Evolutionary conservation across 2,329 filamentous ascomycete species (phyloP).

Genomic region (Chalaropsis ovoidea): DNA sequence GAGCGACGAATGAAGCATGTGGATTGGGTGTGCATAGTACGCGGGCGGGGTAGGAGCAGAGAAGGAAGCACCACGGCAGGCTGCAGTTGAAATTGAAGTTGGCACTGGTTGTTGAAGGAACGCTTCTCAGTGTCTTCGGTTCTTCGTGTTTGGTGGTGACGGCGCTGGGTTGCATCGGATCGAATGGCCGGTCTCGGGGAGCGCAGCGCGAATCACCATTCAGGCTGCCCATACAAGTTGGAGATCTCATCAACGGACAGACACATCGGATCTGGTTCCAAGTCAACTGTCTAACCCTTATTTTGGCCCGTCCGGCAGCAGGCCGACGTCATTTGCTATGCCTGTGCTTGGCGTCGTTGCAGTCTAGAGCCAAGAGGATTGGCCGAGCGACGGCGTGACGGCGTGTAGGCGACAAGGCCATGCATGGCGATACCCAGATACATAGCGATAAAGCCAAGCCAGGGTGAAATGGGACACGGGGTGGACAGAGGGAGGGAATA

Average conservation of each 20-base stretch:
- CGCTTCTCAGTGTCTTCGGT: no score
- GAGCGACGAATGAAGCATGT: no score
- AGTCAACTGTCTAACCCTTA: neutral
- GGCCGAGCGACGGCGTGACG: neutral
- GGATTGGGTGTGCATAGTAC: no score
- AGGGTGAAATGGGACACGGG: neutral
- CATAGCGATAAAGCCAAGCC: neutral
- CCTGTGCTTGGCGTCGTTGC: no score
- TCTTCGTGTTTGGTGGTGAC: no score
- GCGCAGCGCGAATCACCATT: neutral
- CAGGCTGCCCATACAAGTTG: neutral
- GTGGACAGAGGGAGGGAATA: neutral
- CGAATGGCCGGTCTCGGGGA: neutral
- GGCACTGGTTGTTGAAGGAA: no score
- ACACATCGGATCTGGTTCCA: neutral
- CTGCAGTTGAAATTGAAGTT: no score
- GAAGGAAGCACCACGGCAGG: no score
- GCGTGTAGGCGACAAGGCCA: neutral
- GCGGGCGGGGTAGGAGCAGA: no score
- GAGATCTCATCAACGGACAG: neutral
- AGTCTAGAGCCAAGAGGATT: neutral
- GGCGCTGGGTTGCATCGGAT: no score
- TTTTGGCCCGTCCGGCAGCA: neutral
- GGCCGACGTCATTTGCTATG: conserved; percentile 7
- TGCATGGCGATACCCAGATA: neutral